These are phyloP conservation scores for Aspergillus sp. DNA, from an alignment of 2,329 filamentous ascomycete species.

Conservation along the genomic window DNA sequence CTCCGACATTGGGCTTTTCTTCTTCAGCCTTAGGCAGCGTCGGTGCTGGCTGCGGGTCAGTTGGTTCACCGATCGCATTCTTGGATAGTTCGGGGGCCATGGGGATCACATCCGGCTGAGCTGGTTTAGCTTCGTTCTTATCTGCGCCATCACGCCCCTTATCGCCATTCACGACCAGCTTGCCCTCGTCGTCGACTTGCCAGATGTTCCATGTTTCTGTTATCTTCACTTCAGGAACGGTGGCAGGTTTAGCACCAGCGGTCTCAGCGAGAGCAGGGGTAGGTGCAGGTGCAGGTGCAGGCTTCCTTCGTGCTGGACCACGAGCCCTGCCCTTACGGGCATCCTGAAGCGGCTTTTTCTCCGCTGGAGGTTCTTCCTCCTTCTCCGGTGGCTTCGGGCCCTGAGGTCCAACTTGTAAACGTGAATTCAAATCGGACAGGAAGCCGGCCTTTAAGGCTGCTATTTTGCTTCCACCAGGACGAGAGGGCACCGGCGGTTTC, in stretches of 20 bases:
- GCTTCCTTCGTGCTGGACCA: constrained; percentile 71
- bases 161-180: constrained; percentile 21
- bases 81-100: constrained; percentile 26
- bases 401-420: constrained; percentile 77
- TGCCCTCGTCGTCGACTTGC: constrained; percentile 28
- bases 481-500: constrained; percentile 76
- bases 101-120: constrained; percentile 3
- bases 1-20: too few relatives aligned
- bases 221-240: constrained; percentile 32
- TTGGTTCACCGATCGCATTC: constrained; percentile 27
- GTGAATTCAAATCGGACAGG: constrained; percentile 85
- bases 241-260: constrained; percentile 32
- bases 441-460: constrained; percentile 85
- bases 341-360: constrained; percentile 75
- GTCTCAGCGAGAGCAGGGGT: constrained; percentile 39
- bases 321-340: constrained; percentile 84
- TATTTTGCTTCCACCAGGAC: constrained; percentile 76
- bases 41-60: constrained; percentile 19
- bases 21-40: too few relatives aligned
- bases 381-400: constrained; percentile 65
- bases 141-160: constrained; percentile 3
- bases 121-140: constrained; percentile 5
- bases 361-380: constrained; percentile 53
- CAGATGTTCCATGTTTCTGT: constrained; percentile 36
- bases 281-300: constrained; percentile 34